Evolutionary conservation across 257 asterid species (phyloP).

Genomic region (Solanum acaule): DNA sequence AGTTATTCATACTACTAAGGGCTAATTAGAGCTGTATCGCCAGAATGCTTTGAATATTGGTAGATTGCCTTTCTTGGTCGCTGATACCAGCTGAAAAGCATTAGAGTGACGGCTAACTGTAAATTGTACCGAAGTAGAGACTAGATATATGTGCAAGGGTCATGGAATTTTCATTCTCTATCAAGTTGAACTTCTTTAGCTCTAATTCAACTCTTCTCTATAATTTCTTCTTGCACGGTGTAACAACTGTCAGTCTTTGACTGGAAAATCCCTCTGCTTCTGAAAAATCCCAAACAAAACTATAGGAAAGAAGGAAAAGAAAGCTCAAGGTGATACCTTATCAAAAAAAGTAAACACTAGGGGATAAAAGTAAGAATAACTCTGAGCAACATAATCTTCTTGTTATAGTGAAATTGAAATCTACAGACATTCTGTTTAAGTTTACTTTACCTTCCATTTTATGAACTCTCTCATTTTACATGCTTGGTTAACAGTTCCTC

Average conservation of each 20-base stretch:
- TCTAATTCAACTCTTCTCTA: neutral
- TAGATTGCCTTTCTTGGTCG: neutral
- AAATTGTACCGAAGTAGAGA: neutral
- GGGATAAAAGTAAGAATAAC: neutral
- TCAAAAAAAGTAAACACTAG: neutral
- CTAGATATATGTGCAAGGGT: neutral
- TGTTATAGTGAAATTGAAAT: neutral
- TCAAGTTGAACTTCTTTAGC: neutral
- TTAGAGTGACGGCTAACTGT: neutral
- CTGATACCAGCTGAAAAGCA: neutral
- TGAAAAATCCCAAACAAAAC: neutral
- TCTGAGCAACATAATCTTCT: neutral
- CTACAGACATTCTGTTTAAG: neutral
- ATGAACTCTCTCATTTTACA: neutral
- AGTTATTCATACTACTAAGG: neutral
- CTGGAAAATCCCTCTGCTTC: neutral
- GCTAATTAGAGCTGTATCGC: neutral
- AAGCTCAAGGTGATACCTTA: neutral
- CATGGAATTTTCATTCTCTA: neutral
- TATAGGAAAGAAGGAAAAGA: neutral
- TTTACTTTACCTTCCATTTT: neutral
- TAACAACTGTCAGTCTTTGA: neutral
- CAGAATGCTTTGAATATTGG: neutral
- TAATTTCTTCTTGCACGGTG: neutral
- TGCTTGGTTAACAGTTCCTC: neutral